Evolutionary conservation across 768 basidiomycete genomes (phyloP).

Genomic region (Suillus weaverae): DNA sequence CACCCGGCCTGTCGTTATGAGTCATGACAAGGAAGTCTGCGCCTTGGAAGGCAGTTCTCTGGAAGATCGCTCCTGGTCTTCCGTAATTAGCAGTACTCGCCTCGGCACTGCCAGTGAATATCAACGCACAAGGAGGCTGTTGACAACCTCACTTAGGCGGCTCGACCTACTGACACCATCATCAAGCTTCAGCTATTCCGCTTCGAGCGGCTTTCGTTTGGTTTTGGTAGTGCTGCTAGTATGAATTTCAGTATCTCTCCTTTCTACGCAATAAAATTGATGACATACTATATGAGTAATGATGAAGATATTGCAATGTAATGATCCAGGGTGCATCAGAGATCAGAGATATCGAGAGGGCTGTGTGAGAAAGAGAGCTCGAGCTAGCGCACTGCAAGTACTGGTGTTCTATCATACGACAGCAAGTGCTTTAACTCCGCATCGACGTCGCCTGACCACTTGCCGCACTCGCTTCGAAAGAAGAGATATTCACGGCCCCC

Average conservation of each 20-base stretch:
- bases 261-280: not conserved
- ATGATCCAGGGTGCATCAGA: conserved; percentile 81
- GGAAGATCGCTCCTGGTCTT: conserved; percentile 42
- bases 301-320: conserved; percentile 22
- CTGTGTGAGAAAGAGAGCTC: conserved; percentile 74
- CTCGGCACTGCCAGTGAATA: conserved; percentile 36
- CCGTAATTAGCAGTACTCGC: conserved; percentile 40
- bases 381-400: conserved; percentile 38
- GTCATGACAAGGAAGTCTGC: conserved; percentile 41
- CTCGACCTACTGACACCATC: conserved; percentile 41
- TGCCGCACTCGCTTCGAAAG: conserved; percentile 19
- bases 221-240: conserved; percentile 60
- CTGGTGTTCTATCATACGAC: conserved; percentile 81
- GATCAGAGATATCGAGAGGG: conserved; percentile 50
- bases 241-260: conserved; percentile 13
- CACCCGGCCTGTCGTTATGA: conserved; percentile 58
- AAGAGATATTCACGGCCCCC: conserved; percentile 21
- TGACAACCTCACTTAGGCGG: not conserved
- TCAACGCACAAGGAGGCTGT: conserved; percentile 6
- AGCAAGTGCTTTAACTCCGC: conserved; percentile 70
- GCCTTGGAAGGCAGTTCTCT: conserved; percentile 29
- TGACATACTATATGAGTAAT: not conserved
- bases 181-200: conserved; percentile 65
- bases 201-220: conserved; percentile 52
- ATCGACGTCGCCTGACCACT: conserved; percentile 44